phyloP scores from a whole-genome alignment of 2,329 filamentous ascomycete genomes.

The Cylindrodendrum hubeiense region DNA sequence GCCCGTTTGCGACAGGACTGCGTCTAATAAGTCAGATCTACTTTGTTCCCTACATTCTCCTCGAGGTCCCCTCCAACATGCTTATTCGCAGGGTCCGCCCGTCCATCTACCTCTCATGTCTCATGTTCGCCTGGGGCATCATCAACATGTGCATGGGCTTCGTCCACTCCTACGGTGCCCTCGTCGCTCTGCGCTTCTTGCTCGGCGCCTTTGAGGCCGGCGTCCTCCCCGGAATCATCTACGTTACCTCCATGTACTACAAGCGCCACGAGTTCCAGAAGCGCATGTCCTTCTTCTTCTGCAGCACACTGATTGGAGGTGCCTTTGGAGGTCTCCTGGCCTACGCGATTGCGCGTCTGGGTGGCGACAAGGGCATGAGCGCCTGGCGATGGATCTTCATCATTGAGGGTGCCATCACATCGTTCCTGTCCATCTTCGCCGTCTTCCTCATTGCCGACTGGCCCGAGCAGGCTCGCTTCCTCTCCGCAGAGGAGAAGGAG shows the following conservation, averaged over 20 bases:
- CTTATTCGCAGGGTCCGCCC: slow-evolving; percentile 57
- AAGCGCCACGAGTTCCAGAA: slow-evolving; percentile 61
- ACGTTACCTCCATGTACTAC: slow-evolving; percentile 63
- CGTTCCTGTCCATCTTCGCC: slow-evolving; percentile 37
- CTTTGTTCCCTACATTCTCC: slow-evolving; percentile 58
- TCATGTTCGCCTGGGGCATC: slow-evolving; percentile 57
- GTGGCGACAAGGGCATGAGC: slow-evolving; percentile 54
- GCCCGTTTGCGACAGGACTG: not conserved
- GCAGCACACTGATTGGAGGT: slow-evolving; percentile 55
- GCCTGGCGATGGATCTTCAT: slow-evolving; percentile 62
- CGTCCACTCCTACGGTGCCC: slow-evolving; percentile 47
- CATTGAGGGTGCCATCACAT: slow-evolving; percentile 46
- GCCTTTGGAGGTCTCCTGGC: slow-evolving; percentile 62
- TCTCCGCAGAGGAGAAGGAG: slow-evolving; percentile 58
- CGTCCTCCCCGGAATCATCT: slow-evolving; percentile 53
- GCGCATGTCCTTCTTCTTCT: slow-evolving; percentile 59
- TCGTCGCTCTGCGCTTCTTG: slow-evolving; percentile 53
- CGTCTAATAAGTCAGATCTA: slow-evolving; percentile 37
- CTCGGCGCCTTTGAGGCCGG: slow-evolving; percentile 56
- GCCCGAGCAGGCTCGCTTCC: slow-evolving; percentile 53
- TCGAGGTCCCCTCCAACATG: slow-evolving; percentile 61
- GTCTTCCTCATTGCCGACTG: slow-evolving; percentile 42
- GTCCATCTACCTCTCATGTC: slow-evolving; percentile 49
- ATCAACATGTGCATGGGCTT: slow-evolving; percentile 55
- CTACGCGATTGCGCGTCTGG: slow-evolving; percentile 59